These are phyloP conservation scores for Coemansia pectinata DNA, from an alignment of 192 early-diverging fungal species.

Conservation along the genomic window DNA sequence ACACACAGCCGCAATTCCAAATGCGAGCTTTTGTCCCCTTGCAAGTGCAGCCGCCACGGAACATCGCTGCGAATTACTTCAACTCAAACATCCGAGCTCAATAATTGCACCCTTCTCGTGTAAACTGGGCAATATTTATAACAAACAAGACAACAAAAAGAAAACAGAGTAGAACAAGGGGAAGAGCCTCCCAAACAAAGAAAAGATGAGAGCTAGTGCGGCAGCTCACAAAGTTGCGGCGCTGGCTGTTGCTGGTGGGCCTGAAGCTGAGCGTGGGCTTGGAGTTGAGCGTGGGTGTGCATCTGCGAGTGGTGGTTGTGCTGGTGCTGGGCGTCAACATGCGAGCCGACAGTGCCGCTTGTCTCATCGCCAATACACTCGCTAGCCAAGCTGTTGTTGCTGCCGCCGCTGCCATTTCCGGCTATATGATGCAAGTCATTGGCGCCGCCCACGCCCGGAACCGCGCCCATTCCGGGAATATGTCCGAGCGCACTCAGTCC, in stretches of 20 bases:
- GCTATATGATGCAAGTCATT: slow-evolving; percentile 19
- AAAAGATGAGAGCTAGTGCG: slow-evolving; percentile 13
- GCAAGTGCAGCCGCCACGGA: neutral
- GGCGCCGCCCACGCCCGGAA: slow-evolving; percentile 5
- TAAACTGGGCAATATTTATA: neutral
- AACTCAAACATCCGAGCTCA: neutral
- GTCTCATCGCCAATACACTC: slow-evolving; percentile 9
- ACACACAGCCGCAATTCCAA: slow-evolving; percentile 3
- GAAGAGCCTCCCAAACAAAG: slow-evolving; percentile 6
- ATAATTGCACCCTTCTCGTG: neutral
- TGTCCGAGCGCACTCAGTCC: slow-evolving; percentile 26
- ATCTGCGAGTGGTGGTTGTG: slow-evolving; percentile 17
- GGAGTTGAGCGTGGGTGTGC: slow-evolving; percentile 32
- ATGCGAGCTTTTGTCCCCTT: neutral
- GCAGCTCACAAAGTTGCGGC: slow-evolving; percentile 55
- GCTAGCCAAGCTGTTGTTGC: slow-evolving; percentile 16
- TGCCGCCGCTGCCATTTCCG: slow-evolving; percentile 14
- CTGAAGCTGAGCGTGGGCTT: slow-evolving; percentile 25
- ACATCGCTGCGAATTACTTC: neutral
- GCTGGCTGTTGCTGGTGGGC: slow-evolving; percentile 42
- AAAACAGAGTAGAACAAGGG: slow-evolving; percentile 11
- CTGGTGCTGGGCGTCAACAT: slow-evolving; percentile 14
- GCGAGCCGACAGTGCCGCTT: slow-evolving; percentile 22
- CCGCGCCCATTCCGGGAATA: slow-evolving; percentile 27
- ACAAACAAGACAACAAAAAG: neutral